Evolutionary conservation across 1,284 basidiomycete genomes (phyloP), one percentile per base, ranked within the genome.

Genomic region (Trichosporon ovoides): DNA sequence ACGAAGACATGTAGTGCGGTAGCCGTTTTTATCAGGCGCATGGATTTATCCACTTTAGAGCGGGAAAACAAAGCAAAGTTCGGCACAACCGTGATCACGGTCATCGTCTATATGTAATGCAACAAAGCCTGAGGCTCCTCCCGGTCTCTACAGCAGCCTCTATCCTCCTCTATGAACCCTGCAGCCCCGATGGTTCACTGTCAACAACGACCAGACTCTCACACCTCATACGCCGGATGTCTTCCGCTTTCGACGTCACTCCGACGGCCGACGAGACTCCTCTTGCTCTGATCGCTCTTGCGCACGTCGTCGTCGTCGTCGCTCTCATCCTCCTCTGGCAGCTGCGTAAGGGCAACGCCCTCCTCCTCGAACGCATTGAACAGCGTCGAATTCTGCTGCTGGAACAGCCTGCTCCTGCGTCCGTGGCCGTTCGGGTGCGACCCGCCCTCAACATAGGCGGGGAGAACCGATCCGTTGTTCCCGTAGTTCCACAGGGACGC

Each of bases 371-470:
- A 74, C 24, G 75, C 73, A 56, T 68, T 71, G 66, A 78, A 76
- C 5, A 77, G 65, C 0, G 74, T 76, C 24, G 71, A 72, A 55
- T 77, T 74, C 66, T 87, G 86, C 10, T 82, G 79, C 43, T 84
- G 82, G 67, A 86, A 86, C 20, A 86, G 74, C 35, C 84, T 85
- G 51, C 74, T 74, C 50, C 81, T 73, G 50, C 81, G 75, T 20
- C 78, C 80, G 66, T 83, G 80, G 4, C 68, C 66, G 20, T 68
- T 75, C 64, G 77, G 67, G 43, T 66, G 79, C 59, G 67, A 66
- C 59, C 65, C 74, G 66, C 75, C 76, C 28, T 74, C 49, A 50
- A 69, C 66, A 61, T 75, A 75, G 12, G 66, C 52, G 7, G 62
- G 52, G 62, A 74, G 58, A 34, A 74, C 62, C 6, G 54, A 35